Base-by-base conservation (phyloP, 2,329 filamentous ascomycete genomes). In the Xenoacremonium recifei region DNA sequence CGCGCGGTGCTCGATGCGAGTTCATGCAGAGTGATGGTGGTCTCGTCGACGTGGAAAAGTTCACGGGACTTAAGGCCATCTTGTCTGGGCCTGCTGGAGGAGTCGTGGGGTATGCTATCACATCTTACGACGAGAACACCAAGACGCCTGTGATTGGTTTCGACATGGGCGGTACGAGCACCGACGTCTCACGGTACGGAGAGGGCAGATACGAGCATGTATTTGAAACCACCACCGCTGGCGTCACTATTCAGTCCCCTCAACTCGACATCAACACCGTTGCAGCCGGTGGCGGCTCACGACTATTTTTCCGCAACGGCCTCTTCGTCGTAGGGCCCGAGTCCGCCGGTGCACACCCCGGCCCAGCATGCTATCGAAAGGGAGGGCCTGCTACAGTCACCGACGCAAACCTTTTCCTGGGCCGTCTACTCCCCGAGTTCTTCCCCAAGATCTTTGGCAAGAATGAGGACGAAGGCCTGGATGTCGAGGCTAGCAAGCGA, bases 251-350 rank as follows among this genome's bases (percentile, higher is more conserved):
- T 20, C 90, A 96, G 57, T 91, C 87, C 1, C 91, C 91, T 0
- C 90, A 96, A 58, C 76, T 96, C 0, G 90, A 96, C 59, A 96
- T 96, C 68, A 96, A 96, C 64, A 96, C 91, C 0, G 91, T 96
- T 1, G 91, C 91, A 5, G 91, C 91, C 3, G 91, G 91, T 35
- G 91, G 91, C 49, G 89, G 89, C 6, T 92, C 87, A 1, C 76
- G 85, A 21, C 73, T 96, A 4, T 93, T 95, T 66, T 96, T 89
- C 77, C 82, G 80, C 48, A 95, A 96, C 50, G 90, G 91, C 1
- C 72, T 96, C 1, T 96, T 96, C 51, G 86, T 91, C 0, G 90
- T 96, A 3, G 91, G 91, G 0, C 91, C 91, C 1, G 89, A 95
- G 59, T 93, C 87, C 6, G 91, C 90, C 1, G 85, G 88, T 21